Evolutionary conservation across 208 protist species (phyloP).

Genomic region (Acanthamoeba castellanii): DNA sequence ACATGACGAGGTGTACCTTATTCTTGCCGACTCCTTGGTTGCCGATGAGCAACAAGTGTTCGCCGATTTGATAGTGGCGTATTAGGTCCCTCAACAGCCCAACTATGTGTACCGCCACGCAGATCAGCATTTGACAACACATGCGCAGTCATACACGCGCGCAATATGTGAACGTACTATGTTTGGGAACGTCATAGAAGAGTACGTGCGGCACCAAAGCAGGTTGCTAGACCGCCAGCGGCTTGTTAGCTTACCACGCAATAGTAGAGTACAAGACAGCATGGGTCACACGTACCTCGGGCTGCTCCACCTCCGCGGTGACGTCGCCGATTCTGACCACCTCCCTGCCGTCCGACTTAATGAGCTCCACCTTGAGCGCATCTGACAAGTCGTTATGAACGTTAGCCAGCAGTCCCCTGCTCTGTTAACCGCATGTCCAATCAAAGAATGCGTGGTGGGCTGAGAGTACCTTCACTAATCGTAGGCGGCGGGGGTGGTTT

Average conservation of each 20-base stretch:
- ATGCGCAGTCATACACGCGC: neutral
- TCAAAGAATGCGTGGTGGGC: neutral
- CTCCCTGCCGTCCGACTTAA: neutral
- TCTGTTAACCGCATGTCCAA: neutral
- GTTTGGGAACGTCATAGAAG: slow-evolving; percentile 94
- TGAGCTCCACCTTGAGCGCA: slow-evolving; percentile 57
- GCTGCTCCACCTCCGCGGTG: slow-evolving; percentile 23
- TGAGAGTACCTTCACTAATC: neutral
- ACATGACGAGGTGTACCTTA: slow-evolving; percentile 89
- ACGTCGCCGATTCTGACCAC: slow-evolving; percentile 57
- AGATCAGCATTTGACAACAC: neutral
- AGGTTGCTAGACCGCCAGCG: slow-evolving; percentile 81
- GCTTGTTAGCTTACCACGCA: neutral
- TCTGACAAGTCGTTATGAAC: slow-evolving; percentile 68
- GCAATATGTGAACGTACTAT: slow-evolving; percentile 79
- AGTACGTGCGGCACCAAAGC: slow-evolving; percentile 93
- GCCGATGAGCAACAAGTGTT: slow-evolving; percentile 95
- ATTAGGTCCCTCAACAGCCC: slow-evolving; percentile 92
- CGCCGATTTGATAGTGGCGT: slow-evolving; percentile 88
- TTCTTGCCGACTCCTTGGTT: slow-evolving; percentile 97
- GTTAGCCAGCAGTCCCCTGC: neutral
- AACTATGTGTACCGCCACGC: slow-evolving; percentile 33
- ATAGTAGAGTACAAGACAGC: neutral
- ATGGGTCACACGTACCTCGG: slow-evolving; percentile 13
- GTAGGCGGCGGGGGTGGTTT: slow-evolving; percentile 10